Evolutionary conservation across 208 protist genomes (phyloP).

Genomic region (Trypanosoma platydactyli): DNA sequence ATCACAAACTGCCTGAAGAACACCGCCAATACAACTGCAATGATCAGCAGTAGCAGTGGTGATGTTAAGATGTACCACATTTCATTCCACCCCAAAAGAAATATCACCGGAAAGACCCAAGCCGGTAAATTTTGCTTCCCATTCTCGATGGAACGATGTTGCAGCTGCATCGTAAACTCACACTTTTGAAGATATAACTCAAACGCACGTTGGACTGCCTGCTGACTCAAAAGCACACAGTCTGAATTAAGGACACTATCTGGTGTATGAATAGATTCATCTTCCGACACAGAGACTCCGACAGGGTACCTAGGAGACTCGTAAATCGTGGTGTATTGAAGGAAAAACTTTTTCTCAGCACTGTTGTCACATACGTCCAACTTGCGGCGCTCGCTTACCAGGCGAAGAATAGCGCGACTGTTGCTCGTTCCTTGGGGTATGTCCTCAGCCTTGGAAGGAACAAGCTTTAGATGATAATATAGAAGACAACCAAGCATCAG

Average conservation of each 20-base stretch:
- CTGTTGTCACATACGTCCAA: conserved; percentile 41
- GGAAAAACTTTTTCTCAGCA: conserved; percentile 56
- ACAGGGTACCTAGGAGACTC: conserved; percentile 23
- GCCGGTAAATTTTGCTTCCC: conserved; percentile 60
- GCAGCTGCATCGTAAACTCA: conserved; percentile 83
- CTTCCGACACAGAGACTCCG: conserved; percentile 7
- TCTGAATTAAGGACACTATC: conserved; percentile 27
- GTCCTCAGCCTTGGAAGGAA: not conserved
- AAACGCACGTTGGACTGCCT: conserved; percentile 55
- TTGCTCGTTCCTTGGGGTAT: not conserved
- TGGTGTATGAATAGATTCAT: conserved; percentile 10
- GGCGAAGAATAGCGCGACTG: not conserved
- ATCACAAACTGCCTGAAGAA: conserved; percentile 73
- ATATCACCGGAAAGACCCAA: conserved; percentile 73
- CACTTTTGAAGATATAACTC: conserved; percentile 74
- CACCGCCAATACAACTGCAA: conserved; percentile 47
- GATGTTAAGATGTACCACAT: conserved; percentile 74
- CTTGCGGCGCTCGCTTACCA: conserved; percentile 16
- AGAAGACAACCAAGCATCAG: conserved; percentile 64
- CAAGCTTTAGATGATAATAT: conserved; percentile 76
- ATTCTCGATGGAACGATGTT: conserved; percentile 69
- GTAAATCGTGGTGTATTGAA: conserved; percentile 41
- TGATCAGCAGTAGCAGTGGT: conserved; percentile 58
- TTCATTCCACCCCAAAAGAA: conserved; percentile 82
- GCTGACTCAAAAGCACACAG: conserved; percentile 67